A percentile compares a stretch with the other conserved stretches of the same genome.
These are phyloP conservation scores for Sisymbrium irio DNA, from an alignment of 345 rosid species.

Conservation along the genomic window DNA sequence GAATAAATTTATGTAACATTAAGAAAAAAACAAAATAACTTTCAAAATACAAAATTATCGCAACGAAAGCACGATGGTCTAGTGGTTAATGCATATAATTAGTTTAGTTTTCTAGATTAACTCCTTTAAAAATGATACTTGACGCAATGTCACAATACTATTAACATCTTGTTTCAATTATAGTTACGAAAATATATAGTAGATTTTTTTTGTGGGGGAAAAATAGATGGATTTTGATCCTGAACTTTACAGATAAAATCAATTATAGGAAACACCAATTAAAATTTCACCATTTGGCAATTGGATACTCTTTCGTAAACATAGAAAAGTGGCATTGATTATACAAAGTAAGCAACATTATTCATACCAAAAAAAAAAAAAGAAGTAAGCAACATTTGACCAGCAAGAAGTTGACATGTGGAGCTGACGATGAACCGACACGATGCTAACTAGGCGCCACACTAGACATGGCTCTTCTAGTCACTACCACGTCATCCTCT, in stretches of 20 bases:
- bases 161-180: neutral
- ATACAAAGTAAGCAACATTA: neutral
- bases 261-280: neutral
- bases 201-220: no score
- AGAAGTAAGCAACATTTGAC: conserved; percentile 13
- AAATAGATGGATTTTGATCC: neutral
- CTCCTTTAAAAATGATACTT: neutral
- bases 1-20: neutral
- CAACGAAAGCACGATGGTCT: neutral
- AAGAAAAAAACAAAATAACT: neutral
- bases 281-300: neutral
- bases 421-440: conserved; percentile 37
- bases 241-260: neutral
- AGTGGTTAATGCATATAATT: neutral
- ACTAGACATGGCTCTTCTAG: conserved; percentile 9
- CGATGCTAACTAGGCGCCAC: conserved; percentile 38
- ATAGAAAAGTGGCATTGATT: conserved; percentile 5
- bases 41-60: neutral
- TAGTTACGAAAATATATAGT: neutral
- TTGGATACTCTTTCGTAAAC: neutral
- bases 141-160: neutral
- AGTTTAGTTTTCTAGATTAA: no score
- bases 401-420: conserved; percentile 27
- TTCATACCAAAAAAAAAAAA: no score
- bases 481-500: conserved; percentile 35